Conservation (phyloP, 805 yeast genomes). For the Barnettozyma californica region DNA sequence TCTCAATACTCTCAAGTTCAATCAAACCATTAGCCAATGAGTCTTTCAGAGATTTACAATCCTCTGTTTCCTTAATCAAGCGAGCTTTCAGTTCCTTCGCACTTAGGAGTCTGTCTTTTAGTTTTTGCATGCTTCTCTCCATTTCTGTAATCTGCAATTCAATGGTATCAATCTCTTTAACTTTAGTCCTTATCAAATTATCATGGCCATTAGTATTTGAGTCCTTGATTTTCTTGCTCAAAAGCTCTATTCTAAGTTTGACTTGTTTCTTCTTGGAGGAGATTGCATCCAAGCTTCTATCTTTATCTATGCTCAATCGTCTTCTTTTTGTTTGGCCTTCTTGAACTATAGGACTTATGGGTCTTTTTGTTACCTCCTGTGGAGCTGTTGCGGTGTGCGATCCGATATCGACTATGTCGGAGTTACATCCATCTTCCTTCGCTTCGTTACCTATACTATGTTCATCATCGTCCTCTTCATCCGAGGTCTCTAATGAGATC, state of each 20-base stretch:
- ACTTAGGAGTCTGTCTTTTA: background rate
- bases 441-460: constrained; percentile 3
- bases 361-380: background rate
- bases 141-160: background rate
- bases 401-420: background rate
- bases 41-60: constrained; percentile 5
- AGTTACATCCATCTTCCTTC: background rate
- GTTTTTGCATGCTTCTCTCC: background rate
- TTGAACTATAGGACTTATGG: background rate
- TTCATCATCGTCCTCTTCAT: constrained; percentile 13
- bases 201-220: background rate
- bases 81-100: background rate
- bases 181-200: constrained; percentile 1
- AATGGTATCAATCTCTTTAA: background rate
- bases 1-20: constrained; percentile 13
- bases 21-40: constrained; percentile 10
- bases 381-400: background rate
- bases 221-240: constrained; percentile 3
- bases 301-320: background rate
- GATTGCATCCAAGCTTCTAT: background rate
- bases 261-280: constrained; percentile 3
- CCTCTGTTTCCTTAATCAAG: constrained; percentile 3
- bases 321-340: constrained; percentile 6
- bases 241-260: constrained; percentile 1
- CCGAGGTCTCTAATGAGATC: constrained; percentile 20